Evolutionary conservation across 805 yeast species (phyloP), one percentile per base, ranked within the genome.

Genomic region (Suhomyces faveliae): DNA sequence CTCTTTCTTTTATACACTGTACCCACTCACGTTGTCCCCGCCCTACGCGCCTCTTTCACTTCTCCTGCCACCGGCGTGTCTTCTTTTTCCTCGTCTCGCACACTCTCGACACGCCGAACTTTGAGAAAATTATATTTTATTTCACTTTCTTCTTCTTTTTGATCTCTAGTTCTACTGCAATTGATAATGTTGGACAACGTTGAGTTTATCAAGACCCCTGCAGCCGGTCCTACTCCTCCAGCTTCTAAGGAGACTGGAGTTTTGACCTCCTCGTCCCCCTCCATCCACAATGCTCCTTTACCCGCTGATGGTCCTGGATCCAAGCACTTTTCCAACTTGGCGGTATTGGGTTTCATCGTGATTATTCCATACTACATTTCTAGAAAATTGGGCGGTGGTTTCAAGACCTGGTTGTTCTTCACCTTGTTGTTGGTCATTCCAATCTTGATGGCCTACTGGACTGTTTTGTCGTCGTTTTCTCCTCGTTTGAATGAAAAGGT

Each of bases 261-360:
- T 21, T 51, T 57, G 51, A 71, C 76, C 49, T 65, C 75, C 35
- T 69, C 60, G 30, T 66, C 73, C 22, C 95, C 96, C 22, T 74
- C 91, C 6, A 89, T 89, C 63, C 81, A 85, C 61, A 89, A 89
- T 63, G 96, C 92, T 2, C 90, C 90, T 9, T 73, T 89, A 52
- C 91, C 96, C 22, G 96, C 96, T 4, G 97, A 89, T 63, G 97
- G 96, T 37, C 88, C 96, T 5, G 90, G 95, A 21, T 76, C 90
- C 25, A 83, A 80, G 63, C 80, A 83, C 58, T 89, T 90, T 71
- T 78, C 79, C 67, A 89, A 90, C 69, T 59, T 59, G 55, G 61
- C 79, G 10, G 61, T 89, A 49, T 46, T 77, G 17, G 72, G 73
- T 2, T 61, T 84, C 24, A 58, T 86, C 51, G 57, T 75, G 5